phyloP scores from a whole-genome alignment of 257 asterid genomes.

The Plectranthus barbatus region DNA sequence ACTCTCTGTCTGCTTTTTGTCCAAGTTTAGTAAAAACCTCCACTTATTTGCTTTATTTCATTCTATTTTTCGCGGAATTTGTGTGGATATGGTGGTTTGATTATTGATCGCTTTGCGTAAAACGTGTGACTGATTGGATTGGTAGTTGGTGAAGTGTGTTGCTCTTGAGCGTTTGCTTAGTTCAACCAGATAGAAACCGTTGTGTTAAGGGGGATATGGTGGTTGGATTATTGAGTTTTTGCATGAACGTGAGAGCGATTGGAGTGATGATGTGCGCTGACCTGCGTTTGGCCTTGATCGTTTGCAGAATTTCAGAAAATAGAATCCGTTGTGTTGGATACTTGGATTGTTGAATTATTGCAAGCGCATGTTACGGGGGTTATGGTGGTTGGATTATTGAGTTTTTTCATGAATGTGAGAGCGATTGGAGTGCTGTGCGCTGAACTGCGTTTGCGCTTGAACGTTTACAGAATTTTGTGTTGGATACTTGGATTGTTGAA shows the following conservation, averaged over 20 bases:
- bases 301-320: not conserved
- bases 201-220: not conserved
- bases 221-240: conserved; percentile 1
- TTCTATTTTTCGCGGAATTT: not conserved
- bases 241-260: not conserved
- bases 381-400: conserved; percentile 3
- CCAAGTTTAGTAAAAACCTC: not conserved
- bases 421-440: not conserved
- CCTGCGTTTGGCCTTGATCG: not conserved
- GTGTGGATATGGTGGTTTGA: not conserved
- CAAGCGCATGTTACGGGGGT: not conserved
- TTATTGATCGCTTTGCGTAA: not conserved
- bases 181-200: not conserved
- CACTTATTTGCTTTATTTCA: not conserved
- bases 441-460: not conserved
- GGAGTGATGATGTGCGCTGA: conserved; percentile 5
- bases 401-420: not conserved
- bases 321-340: not conserved
- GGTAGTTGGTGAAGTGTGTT: not conserved
- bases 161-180: not conserved
- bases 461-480: not conserved
- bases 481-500: no score
- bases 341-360: no score
- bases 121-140: not conserved
- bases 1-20: not conserved